Evolutionary conservation across 345 rosid species (phyloP).

Genomic region (Lepidium aucheri): DNA sequence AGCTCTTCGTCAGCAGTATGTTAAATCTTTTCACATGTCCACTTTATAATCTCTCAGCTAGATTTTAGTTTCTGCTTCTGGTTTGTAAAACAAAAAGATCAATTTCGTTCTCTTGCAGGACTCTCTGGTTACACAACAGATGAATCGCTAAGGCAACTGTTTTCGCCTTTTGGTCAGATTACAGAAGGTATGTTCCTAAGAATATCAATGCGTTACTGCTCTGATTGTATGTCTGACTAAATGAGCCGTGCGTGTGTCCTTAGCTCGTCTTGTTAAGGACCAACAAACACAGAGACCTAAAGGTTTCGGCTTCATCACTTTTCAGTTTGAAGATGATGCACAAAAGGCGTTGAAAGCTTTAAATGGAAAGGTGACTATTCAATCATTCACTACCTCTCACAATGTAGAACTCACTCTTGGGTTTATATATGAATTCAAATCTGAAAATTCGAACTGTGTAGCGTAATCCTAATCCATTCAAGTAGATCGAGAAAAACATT

Average conservation of each 20-base stretch:
- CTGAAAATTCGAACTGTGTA: background rate
- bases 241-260: background rate
- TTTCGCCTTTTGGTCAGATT: slow-evolving; percentile 54
- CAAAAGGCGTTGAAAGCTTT: slow-evolving; percentile 52
- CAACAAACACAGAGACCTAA: slow-evolving; percentile 46
- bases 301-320: slow-evolving; percentile 65
- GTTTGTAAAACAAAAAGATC: background rate
- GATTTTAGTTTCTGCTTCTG: background rate
- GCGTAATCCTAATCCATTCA: background rate
- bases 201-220: background rate
- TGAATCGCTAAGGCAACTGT: slow-evolving; percentile 34
- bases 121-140: slow-evolving; percentile 50
- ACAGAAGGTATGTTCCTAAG: slow-evolving; percentile 33
- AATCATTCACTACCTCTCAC: background rate
- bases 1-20: slow-evolving; percentile 56
- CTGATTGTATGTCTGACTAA: background rate
- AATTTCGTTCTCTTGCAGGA: slow-evolving; percentile 21
- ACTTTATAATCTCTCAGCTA: background rate
- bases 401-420: background rate
- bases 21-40: background rate
- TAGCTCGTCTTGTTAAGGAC: slow-evolving; percentile 47
- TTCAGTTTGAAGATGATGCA: slow-evolving; percentile 44
- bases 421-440: background rate
- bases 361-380: slow-evolving; percentile 49
- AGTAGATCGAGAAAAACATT: background rate